Base-by-base conservation (phyloP, 2,329 filamentous ascomycete genomes). In the Aspergillus niger region DNA sequence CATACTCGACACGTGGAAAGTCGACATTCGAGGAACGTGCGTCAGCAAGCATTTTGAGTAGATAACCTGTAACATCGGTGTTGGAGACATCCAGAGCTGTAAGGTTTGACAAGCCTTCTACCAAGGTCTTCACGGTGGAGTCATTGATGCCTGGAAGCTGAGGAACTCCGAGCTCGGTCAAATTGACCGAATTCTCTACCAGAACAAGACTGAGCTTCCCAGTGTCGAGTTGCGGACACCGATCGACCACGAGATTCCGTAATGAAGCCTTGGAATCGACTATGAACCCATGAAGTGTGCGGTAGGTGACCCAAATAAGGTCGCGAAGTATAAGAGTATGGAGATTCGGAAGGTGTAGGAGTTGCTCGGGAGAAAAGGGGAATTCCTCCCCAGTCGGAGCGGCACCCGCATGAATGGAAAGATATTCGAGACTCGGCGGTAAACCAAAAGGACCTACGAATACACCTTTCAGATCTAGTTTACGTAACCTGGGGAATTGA, bases 41-140 rank as follows among this genome's bases (percentile, higher is more conserved):
- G 58, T 74, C 70, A 1, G 71, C 72, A 22, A 78, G 60, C n/a
- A 57, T 65, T 32, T 74, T 76, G 39, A 79, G 65, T 1, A 72
- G 67, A 15, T 68, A 61, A 0, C 76, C 76, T 5, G 74, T 77
- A 5, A 79, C 70, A 11, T 56, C 61, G 1, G 74, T 78, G 39
- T 65, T 65, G 0, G 74, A 74, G 8, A 79, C 24, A 62, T 77
- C 61, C 5, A 79, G 66, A 1, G 69, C 59, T 51, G 71, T 74
- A 15, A 79, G 53, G 2, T 70, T 67, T 0, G 66, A 64, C 44
- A 77, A 63, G 10, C 47, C 53, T 2, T 62, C 43, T 10, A 70
- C 57, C 2, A 77, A 58, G 8, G 24, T 8, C 1, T 55, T 41
- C 1, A 71, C 61, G 5, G 61, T 48, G 2, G n/a, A 32, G 56